phyloP scores from a whole-genome alignment of 768 basidiomycete species.

The Suillus plorans region DNA sequence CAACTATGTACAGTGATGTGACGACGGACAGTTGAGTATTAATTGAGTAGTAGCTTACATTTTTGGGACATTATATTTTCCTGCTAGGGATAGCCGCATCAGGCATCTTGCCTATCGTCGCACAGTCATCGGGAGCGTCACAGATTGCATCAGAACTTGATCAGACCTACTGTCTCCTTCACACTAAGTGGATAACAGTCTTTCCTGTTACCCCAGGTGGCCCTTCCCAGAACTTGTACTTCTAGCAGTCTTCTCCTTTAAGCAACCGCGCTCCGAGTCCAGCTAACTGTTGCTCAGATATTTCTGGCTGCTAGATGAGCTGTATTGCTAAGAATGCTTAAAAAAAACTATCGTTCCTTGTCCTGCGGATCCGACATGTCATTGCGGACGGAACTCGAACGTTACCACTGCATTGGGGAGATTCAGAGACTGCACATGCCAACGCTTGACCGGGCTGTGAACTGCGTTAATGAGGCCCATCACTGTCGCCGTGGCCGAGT shows the following conservation, averaged over 20 bases:
- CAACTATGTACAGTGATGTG: conserved; percentile 36
- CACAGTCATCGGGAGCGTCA: not conserved
- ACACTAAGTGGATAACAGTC: conserved; percentile 4
- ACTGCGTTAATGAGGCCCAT: conserved; percentile 2
- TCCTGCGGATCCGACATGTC: conserved; percentile 3
- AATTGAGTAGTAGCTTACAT: not conserved
- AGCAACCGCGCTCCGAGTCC: conserved; percentile 13
- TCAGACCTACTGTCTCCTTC: not conserved
- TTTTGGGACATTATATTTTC: not conserved
- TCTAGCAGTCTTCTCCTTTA: conserved; percentile 20
- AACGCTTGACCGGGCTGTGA: conserved; percentile 18
- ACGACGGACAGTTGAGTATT: conserved; percentile 5
- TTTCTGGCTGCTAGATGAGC: conserved; percentile 11
- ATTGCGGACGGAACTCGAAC: conserved; percentile 10
- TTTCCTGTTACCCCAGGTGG: conserved; percentile 1
- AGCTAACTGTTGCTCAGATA: conserved; percentile 16
- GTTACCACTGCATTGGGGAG: conserved; percentile 12
- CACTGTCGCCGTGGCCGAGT: conserved; percentile 26
- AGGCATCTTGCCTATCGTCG: not conserved
- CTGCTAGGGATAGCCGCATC: not conserved
- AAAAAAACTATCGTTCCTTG: no score
- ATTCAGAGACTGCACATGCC: conserved; percentile 23
- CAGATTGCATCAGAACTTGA: not conserved
- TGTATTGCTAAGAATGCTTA: conserved; percentile 15
- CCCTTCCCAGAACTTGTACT: conserved; percentile 10